Evolutionary conservation across 495 filamentous ascomycete species (phyloP), one percentile per base, ranked within the genome.

Genomic region (Penicillium taxi): DNA sequence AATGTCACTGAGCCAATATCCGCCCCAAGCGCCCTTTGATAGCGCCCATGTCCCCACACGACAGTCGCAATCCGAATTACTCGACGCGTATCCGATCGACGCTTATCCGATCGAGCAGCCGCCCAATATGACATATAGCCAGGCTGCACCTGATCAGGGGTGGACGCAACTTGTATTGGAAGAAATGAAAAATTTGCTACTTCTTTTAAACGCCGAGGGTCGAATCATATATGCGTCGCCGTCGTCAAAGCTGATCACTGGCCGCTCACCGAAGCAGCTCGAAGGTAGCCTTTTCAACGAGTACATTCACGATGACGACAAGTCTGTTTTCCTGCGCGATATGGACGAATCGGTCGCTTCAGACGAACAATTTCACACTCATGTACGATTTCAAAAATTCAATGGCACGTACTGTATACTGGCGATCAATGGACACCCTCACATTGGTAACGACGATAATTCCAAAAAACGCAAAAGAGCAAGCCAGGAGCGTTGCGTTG

Each of bases 321-420:
- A 78, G 35, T 73, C 77, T 12, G 75, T 94, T 49, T 94, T 95
- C 55, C 73, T 83, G 22, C 73, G 83, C 26, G 91, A 96, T 55
- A 77, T 98, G 69, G 86, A 93, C 52, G 87, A 96, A 47, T 84
- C 82, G 20, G 91, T 96, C 38, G 78, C 85, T n/a, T 77, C 72
- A 18, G 85, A 82, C 11, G 76, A 85, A 35, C 72, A 77, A 7
- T 59, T 96, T 28, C 80, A 86, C 29, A 80, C 94, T 59, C 93
- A 96, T 72, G 90, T 94, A 57, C 81, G 91, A 30, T 78, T 98
- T 47, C 74, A 74, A 46, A 87, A 82, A 53, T 70, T 73, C 32
- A 84, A 93, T 54, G 78, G 74, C 16, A 74, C 61, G 2, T 91
- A 80, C 49, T 72, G 73, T 27, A 82, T 96, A 29, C 82, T 98